These are phyloP conservation scores for Astrephomene gubernaculifera DNA, from an alignment of 139 green algal genomes.

Conservation along the genomic window DNA sequence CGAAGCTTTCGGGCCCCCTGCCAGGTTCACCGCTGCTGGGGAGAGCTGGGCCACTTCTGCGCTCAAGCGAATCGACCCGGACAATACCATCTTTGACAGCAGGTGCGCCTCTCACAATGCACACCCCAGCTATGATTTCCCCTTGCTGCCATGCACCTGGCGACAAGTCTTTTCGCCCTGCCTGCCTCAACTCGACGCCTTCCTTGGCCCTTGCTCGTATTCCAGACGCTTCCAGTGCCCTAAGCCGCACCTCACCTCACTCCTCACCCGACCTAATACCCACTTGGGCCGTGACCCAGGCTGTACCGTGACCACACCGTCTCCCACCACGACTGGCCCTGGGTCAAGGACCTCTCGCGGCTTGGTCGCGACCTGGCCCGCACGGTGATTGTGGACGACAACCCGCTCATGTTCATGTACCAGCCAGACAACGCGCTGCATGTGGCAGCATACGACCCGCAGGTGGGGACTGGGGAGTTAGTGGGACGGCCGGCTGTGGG, in stretches of 20 bases:
- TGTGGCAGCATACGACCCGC: conserved; percentile 66
- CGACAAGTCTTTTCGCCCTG: no score
- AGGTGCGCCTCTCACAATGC: conserved; percentile 8
- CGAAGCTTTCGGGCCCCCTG: no score
- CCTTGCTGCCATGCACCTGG: no score
- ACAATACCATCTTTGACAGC: conserved; percentile 40
- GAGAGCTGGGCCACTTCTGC: conserved; percentile 77
- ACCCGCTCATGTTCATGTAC: conserved; percentile 74
- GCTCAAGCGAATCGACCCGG: conserved; percentile 59
- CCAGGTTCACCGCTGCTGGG: conserved; percentile 83
- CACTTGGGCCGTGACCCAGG: conserved; percentile 15
- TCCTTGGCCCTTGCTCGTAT: no score
- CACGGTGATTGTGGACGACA: conserved; percentile 86
- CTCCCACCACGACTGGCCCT: conserved; percentile 47
- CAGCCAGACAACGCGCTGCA: conserved; percentile 81
- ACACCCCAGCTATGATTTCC: no score
- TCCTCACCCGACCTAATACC: no score
- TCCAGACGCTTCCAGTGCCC: no score
- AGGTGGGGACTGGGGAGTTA: conserved; percentile 26
- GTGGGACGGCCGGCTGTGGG: no score
- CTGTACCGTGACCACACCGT: conserved; percentile 58
- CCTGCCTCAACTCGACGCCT: no score
- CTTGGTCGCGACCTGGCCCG: conserved; percentile 74
- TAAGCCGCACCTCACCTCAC: no score
- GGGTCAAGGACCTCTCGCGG: conserved; percentile 84